phyloP scores from a whole-genome alignment of 257 asterid species.

The Petunia axillaris region DNA sequence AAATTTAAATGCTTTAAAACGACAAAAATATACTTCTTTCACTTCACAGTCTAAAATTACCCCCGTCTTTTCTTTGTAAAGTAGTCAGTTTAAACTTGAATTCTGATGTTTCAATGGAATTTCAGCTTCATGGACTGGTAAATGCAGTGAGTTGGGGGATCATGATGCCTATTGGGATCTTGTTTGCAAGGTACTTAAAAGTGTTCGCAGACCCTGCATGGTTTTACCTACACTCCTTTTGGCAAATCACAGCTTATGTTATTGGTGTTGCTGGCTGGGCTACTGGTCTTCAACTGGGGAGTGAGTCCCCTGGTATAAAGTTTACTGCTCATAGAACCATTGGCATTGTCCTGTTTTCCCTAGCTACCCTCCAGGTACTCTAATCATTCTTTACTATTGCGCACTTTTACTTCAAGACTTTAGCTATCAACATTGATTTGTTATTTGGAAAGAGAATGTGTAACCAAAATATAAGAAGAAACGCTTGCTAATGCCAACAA shows the following conservation, averaged over 20 bases:
- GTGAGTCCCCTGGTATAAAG: slow-evolving; percentile 63
- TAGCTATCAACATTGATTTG: not conserved
- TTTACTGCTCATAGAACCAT: slow-evolving; percentile 64
- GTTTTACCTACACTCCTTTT: slow-evolving; percentile 78
- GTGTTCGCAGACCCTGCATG: slow-evolving; percentile 88
- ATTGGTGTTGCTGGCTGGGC: slow-evolving; percentile 93
- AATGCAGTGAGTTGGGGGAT: slow-evolving; percentile 87
- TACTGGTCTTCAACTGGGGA: slow-evolving; percentile 78
- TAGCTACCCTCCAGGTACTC: slow-evolving; percentile 78
- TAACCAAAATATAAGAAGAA: no score
- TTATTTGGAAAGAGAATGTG: no score
- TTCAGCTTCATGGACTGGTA: slow-evolving; percentile 81
- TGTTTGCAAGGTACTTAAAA: slow-evolving; percentile 75
- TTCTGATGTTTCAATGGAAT: slow-evolving; percentile 3
- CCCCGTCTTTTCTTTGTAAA: not conserved
- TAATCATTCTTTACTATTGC: not conserved
- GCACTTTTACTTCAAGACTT: not conserved
- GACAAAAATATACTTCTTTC: no score
- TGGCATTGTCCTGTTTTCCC: slow-evolving; percentile 68
- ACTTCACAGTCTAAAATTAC: not conserved
- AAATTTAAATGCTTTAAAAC: not conserved
- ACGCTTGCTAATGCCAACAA: not conserved
- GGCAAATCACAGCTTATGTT: slow-evolving; percentile 73
- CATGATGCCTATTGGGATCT: slow-evolving; percentile 71
- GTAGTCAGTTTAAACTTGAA: not conserved